These are phyloP conservation scores for Tricladium varicosporioides DNA, from an alignment of 2,329 filamentous ascomycete genomes.

Conservation along the genomic window DNA sequence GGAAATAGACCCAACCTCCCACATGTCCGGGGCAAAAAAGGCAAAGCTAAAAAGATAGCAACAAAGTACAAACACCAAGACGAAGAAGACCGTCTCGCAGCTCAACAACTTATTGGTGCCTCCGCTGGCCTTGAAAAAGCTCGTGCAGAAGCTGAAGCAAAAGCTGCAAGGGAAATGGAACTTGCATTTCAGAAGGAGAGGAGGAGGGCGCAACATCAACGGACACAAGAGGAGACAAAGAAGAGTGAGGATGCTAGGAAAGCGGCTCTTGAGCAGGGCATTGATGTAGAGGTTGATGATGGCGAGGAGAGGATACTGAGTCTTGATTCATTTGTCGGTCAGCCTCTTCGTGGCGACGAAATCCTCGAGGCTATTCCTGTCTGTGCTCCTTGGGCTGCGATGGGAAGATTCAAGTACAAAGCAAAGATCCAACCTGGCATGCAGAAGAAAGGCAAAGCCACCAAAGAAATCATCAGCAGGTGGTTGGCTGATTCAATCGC, in stretches of 20 bases:
- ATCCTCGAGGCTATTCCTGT: constrained; percentile 65
- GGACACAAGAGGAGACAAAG: constrained; percentile 71
- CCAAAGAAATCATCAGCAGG: constrained; percentile 81
- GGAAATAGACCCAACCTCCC: constrained; percentile 43
- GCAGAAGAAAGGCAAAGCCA: constrained; percentile 90
- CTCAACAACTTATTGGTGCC: constrained; percentile 84
- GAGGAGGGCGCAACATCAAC: constrained; percentile 75
- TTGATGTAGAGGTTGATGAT: constrained; percentile 55
- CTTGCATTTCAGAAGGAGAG: constrained; percentile 70
- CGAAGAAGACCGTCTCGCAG: constrained; percentile 83
- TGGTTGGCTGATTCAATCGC: constrained; percentile 65
- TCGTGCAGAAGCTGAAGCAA: constrained; percentile 66
- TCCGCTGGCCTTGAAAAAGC: constrained; percentile 63
- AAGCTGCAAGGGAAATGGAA: constrained; percentile 69
- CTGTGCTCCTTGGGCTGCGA: constrained; percentile 63
- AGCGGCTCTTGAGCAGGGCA: constrained; percentile 56
- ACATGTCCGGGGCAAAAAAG: constrained; percentile 70
- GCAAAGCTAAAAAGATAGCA: constrained; percentile 83
- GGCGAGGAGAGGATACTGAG: constrained; percentile 51
- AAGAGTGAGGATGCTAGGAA: constrained; percentile 71
- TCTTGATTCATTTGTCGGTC: constrained; percentile 74
- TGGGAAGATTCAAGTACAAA: constrained; percentile 82
- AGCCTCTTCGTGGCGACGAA: constrained; percentile 77
- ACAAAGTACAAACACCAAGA: constrained; percentile 92
- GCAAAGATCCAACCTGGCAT: constrained; percentile 89